A percentile compares a stretch with the other conserved stretches of the same genome.
Evolutionary conservation across 2,329 filamentous ascomycete genomes (phyloP).

Genomic region (Tolypocladium tundrense): DNA sequence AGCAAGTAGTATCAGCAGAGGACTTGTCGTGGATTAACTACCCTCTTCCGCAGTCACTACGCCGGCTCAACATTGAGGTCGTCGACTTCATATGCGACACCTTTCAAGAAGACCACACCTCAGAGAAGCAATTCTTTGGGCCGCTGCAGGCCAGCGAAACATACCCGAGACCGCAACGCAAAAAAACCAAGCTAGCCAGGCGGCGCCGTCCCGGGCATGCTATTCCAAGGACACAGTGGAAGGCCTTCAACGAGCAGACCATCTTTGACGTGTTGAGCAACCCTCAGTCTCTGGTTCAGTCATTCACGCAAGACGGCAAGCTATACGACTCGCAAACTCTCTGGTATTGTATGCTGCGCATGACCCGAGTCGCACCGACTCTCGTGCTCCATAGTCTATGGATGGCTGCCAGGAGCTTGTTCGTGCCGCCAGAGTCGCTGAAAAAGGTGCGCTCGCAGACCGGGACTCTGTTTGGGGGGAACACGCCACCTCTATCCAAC

Average conservation of each 20-base stretch:
- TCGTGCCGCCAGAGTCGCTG: slow-evolving; percentile 39
- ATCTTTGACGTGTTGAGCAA: slow-evolving; percentile 54
- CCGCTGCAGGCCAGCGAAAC: slow-evolving; percentile 12
- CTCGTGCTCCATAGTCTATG: slow-evolving; percentile 56
- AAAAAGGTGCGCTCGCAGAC: slow-evolving; percentile 25
- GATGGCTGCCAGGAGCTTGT: slow-evolving; percentile 48
- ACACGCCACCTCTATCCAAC: slow-evolving; percentile 21
- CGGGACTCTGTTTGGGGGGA: slow-evolving; percentile 2
- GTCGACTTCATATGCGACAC: slow-evolving; percentile 52
- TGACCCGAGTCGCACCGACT: slow-evolving; percentile 46
- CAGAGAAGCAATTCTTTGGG: slow-evolving; percentile 37
- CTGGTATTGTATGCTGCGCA: slow-evolving; percentile 52
- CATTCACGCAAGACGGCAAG: slow-evolving; percentile 43
- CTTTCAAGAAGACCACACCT: slow-evolving; percentile 44
- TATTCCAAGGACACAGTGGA: slow-evolving; percentile 36
- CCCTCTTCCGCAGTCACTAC: slow-evolving; percentile 46
- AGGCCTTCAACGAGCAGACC: slow-evolving; percentile 51
- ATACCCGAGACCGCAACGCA: slow-evolving; percentile 7
- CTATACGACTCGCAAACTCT: slow-evolving; percentile 50
- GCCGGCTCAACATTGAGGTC: slow-evolving; percentile 40
- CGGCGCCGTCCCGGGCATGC: slow-evolving; percentile 1
- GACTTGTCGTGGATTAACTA: slow-evolving; percentile 9
- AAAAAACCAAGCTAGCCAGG: slow-evolving; percentile 4
- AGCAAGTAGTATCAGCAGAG: slow-evolving; percentile 16
- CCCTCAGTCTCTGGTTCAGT: slow-evolving; percentile 41